Evolutionary conservation across 805 yeast genomes (phyloP), one percentile per base, ranked within the genome.

Genomic region (Kodamaea fukazawae): DNA sequence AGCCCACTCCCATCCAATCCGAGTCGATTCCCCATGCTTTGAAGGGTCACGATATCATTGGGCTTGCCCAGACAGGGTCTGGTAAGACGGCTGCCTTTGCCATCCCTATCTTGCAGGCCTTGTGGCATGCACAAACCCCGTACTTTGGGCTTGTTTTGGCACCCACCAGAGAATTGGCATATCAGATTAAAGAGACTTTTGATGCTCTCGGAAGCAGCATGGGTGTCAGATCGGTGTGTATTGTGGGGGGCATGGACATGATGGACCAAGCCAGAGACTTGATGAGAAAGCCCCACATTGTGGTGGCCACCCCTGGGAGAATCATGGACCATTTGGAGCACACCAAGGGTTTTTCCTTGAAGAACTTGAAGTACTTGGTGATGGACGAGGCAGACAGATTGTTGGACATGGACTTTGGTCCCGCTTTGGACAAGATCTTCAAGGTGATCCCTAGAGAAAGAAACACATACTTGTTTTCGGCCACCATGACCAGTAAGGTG

Each of bases 81-180:
- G 99, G 99, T 48, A 91, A 91, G 63, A 93, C 99, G 0, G 99
- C 98, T 0, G 99, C 99, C 0, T 93, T 93, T 71, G 97, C 98
- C 7, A 79, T 93, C 37, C 99, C 99, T 1, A 87, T 93, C 32
- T 71, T 93, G 23, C 97, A 93, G 60, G 81, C 87, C 1, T 70
- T 93, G 35, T 90, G 96, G 88, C 80, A 87, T 40, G 89, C 83
- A 18, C 96, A 91, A 54, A 73, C 83, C 2, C 90, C 96, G 3
- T 85, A 86, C 53, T 93, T 79, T 62, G 96, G 95, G 3, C 79
- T 93, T 50, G 93, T 93, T 1, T 62, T 93, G 49, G 86, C 91
- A 0, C 95, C 95, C 41, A 85, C 95, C 1, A 76, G 95, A 70
- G 95, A 85, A 65, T 67, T 85, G 55, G 95, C 93, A 0, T 83